Evolutionary conservation across 108 stramenopile species (phyloP), one percentile per base, ranked within the genome.

Genomic region (Mediolabrus comicus): DNA sequence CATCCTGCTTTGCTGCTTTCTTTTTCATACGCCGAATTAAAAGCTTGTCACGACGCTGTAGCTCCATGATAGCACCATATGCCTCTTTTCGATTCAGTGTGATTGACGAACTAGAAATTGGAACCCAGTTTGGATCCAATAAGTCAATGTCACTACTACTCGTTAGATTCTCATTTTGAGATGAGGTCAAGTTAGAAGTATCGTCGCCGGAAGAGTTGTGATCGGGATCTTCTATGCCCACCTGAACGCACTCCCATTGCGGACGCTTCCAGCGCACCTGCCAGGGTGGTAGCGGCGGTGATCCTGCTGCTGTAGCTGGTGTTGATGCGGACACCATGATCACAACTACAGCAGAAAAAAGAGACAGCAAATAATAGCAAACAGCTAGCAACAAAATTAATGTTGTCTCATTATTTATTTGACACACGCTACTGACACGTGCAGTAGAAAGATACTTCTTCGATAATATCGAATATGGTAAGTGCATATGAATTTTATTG

Each of bases 231-330:
- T 52, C 66, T 1, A 77, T 59, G 22, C 69, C 76, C 35, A 61
- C 49, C 17, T n/a, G 52, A 27, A 78, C 77, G 34, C 26, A 51
- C 38, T 78, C 59, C 58, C 63, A 66, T 36, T 49, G 63, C 33
- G 77, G 77, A n/a, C 77, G 77, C 39, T 78, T 78, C 77, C 77
- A 78, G 32, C 59, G 54, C 28, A 78, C 51, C 30, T 78, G 77
- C 77, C 77, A 78, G 25, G 77, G 77, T 31, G 77, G 62, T 11
- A n/a, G 9, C 11, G 56, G 28, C 6, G 30, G 35, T 53, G 53
- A 12, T 56, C 53, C 26, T 57, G 52, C 27, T 66, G 32, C 28
- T 46, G n/a, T 8, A 3, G 58, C 35, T 33, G n/a, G 17, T 3
- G 59, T 19, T 26, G 53, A 35, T 26, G 34, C 46, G 34, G 60